These are phyloP conservation scores for Candida easanensis DNA, from an alignment of 805 yeast genomes.

Conservation along the genomic window DNA sequence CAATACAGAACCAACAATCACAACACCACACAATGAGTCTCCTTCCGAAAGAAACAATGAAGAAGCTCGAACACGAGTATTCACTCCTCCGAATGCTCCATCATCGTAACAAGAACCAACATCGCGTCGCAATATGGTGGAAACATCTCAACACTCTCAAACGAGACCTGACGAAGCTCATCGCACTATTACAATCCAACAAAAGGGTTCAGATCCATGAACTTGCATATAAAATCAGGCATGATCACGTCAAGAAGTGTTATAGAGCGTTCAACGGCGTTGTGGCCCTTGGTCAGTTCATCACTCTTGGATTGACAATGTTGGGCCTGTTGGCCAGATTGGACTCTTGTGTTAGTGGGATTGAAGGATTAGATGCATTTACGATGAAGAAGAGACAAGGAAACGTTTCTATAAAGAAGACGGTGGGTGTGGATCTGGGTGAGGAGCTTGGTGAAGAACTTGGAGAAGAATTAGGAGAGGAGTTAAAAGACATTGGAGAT, in stretches of 20 bases:
- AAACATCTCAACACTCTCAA: conserved; percentile 59
- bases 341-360: conserved; percentile 20
- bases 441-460: conserved; percentile 33
- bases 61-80: conserved; percentile 45
- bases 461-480: not conserved
- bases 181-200: conserved; percentile 24
- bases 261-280: conserved; percentile 64
- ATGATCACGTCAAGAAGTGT: conserved; percentile 42
- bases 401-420: not conserved
- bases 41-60: not conserved
- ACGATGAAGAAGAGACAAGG: conserved; percentile 1
- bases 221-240: conserved; percentile 29
- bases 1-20: not conserved
- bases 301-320: conserved; percentile 67
- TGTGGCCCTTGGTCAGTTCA: conserved; percentile 72
- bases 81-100: conserved; percentile 59
- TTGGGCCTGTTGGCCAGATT: conserved; percentile 55
- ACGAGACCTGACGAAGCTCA: conserved; percentile 45
- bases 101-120: conserved; percentile 77
- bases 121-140: conserved; percentile 77
- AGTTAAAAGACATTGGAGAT: not conserved
- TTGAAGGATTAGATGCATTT: conserved; percentile 14
- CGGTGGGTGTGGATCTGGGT: conserved; percentile 12
- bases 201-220: conserved; percentile 14
- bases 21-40: not conserved